A percentile compares a stretch with the other conserved stretches of the same genome.
These are phyloP conservation scores for Drechslera avenae DNA, from an alignment of 2,329 filamentous ascomycete species.

Conservation along the genomic window DNA sequence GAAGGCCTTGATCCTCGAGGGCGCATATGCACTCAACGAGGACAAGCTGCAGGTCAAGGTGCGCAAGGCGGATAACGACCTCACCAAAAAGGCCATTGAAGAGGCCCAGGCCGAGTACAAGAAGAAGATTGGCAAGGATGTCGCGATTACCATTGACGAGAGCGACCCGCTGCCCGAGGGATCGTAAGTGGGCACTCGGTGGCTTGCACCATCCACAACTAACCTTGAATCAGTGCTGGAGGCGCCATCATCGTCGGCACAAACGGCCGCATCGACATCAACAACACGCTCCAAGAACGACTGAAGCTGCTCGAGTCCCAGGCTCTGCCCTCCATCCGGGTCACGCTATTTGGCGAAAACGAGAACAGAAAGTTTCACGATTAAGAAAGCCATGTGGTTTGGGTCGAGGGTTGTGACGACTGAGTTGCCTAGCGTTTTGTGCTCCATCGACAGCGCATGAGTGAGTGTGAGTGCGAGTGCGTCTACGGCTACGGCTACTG, in stretches of 20 bases:
- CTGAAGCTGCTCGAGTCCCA: slow-evolving; percentile 83
- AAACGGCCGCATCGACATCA: slow-evolving; percentile 93
- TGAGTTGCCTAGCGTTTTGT: background rate
- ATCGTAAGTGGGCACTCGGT: slow-evolving; percentile 66
- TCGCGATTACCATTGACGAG: slow-evolving; percentile 75
- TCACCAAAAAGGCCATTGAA: slow-evolving; percentile 77
- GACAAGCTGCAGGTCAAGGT: slow-evolving; percentile 74
- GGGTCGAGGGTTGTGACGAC: background rate
- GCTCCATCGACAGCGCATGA: too few species aligned
- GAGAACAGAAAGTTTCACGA: slow-evolving; percentile 94
- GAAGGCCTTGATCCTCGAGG: slow-evolving; percentile 84
- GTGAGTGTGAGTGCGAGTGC: too few species aligned
- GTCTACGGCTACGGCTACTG: too few species aligned
- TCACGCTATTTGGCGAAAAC: slow-evolving; percentile 91
- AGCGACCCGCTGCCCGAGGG: slow-evolving; percentile 77
- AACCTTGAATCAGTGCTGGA: slow-evolving; percentile 67
- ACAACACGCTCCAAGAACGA: slow-evolving; percentile 96
- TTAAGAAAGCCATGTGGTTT: slow-evolving; percentile 54
- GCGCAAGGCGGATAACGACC: slow-evolving; percentile 77
- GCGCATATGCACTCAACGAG: slow-evolving; percentile 86
- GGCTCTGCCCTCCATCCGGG: slow-evolving; percentile 81
- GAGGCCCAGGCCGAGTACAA: slow-evolving; percentile 83
- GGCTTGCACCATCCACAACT: background rate
- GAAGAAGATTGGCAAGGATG: slow-evolving; percentile 72
- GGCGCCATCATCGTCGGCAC: slow-evolving; percentile 81